Conservation (phyloP, 2,329 filamentous ascomycete species). For the Colletotrichum karsti region DNA sequence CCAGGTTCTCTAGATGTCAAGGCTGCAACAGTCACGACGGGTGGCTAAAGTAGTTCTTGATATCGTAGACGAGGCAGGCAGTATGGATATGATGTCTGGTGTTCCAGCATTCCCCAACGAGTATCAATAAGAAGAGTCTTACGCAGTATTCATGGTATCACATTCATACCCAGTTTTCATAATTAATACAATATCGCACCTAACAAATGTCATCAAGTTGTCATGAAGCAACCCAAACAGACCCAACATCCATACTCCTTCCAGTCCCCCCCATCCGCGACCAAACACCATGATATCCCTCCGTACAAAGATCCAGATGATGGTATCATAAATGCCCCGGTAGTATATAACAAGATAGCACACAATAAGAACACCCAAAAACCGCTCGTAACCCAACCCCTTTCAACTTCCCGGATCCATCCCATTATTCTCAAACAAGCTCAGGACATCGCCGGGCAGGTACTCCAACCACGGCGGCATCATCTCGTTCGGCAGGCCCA, state of each 20-base stretch:
- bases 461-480: slow-evolving; percentile 79
- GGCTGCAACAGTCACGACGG: no score
- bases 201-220: neutral
- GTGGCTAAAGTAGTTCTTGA: no score
- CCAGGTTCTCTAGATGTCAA: no score
- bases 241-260: neutral
- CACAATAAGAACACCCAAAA: neutral
- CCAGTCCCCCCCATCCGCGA: neutral
- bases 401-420: slow-evolving; percentile 18
- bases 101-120: no score
- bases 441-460: slow-evolving; percentile 71
- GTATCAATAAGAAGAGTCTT: no score
- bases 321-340: neutral
- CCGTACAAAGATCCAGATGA: neutral
- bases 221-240: neutral
- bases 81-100: no score
- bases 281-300: neutral
- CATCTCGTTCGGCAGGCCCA: slow-evolving; percentile 70
- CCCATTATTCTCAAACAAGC: slow-evolving; percentile 54
- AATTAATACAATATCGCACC: neutral
- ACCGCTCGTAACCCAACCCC: neutral
- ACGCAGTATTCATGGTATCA: no score
- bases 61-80: no score
- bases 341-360: neutral
- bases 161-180: neutral